Conservation (phyloP, 768 basidiomycete genomes). For the Boletus reticuloceps region DNA sequence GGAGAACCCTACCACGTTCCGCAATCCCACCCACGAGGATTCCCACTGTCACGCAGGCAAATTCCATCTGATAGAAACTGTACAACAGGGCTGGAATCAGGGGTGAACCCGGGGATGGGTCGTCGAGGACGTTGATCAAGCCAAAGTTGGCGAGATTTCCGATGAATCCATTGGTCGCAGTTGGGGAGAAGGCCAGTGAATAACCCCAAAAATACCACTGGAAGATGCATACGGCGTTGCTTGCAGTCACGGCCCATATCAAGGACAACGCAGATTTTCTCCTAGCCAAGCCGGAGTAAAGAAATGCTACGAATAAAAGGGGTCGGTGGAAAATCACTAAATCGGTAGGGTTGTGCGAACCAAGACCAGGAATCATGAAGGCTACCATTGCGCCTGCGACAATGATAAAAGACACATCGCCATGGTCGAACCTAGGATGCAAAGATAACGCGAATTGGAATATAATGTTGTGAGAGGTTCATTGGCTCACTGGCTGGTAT, state of each 20-base stretch:
- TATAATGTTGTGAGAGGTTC: neutral
- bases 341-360: conserved; percentile 32
- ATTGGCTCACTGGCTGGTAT: conserved; percentile 27
- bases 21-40: conserved; percentile 80
- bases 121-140: conserved; percentile 63
- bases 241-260: conserved; percentile 70
- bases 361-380: conserved; percentile 77
- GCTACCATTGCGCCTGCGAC: conserved; percentile 67
- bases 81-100: conserved; percentile 82
- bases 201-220: conserved; percentile 88
- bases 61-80: conserved; percentile 86
- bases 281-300: conserved; percentile 70
- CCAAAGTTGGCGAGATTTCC: conserved; percentile 82
- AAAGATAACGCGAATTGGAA: conserved; percentile 2
- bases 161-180: conserved; percentile 72
- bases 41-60: conserved; percentile 75
- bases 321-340: neutral
- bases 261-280: conserved; percentile 69
- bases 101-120: conserved; percentile 75
- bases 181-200: conserved; percentile 77
- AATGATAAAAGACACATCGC: conserved; percentile 71
- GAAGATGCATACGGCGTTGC: conserved; percentile 74
- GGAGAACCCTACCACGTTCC: conserved; percentile 82
- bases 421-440: conserved; percentile 56
- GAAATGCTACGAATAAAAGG: conserved; percentile 46